phyloP scores from a whole-genome alignment of 2,329 filamentous ascomycete genomes.

The Aspergillus fijiensis region DNA sequence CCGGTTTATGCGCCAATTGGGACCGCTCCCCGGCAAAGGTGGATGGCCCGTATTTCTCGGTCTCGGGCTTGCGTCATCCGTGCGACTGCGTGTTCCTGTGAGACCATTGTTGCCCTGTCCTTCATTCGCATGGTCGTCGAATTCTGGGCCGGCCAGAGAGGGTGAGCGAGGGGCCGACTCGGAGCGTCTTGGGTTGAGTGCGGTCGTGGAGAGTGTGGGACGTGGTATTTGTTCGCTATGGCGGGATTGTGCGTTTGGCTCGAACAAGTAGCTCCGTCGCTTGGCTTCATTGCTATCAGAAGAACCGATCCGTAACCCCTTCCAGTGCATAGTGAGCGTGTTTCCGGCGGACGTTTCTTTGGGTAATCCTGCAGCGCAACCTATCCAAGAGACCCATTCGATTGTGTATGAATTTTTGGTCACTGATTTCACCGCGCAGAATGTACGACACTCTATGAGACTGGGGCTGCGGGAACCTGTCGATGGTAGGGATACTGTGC shows the following conservation, averaged over 20 bases:
- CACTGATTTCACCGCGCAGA: neutral
- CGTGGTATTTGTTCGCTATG: conserved; percentile 41
- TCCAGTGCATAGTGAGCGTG: conserved; percentile 41
- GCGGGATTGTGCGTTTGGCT: conserved; percentile 30
- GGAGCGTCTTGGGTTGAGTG: conserved; percentile 33
- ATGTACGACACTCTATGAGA: neutral
- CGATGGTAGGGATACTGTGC: conserved; percentile 6
- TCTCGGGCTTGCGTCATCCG: conserved; percentile 17
- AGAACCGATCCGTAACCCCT: conserved; percentile 37
- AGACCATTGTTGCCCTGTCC: conserved; percentile 10
- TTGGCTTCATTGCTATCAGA: conserved; percentile 36
- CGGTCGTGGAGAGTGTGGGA: conserved; percentile 29
- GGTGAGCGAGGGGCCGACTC: conserved; percentile 36
- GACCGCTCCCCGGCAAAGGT: conserved; percentile 21
- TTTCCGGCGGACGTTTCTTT: conserved; percentile 19
- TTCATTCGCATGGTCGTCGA: conserved; percentile 15
- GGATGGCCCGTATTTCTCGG: conserved; percentile 18
- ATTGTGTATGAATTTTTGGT: conserved; percentile 11
- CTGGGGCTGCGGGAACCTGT: conserved; percentile 5
- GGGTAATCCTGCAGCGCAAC: conserved; percentile 21
- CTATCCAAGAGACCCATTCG: conserved; percentile 22
- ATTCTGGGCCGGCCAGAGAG: conserved; percentile 20
- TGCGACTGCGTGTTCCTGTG: conserved; percentile 17
- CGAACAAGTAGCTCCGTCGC: conserved; percentile 32
- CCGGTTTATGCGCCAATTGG: conserved; percentile 43